These are phyloP conservation scores for Malus hybrid DNA, from an alignment of 331 rosid genomes.

Conservation along the genomic window DNA sequence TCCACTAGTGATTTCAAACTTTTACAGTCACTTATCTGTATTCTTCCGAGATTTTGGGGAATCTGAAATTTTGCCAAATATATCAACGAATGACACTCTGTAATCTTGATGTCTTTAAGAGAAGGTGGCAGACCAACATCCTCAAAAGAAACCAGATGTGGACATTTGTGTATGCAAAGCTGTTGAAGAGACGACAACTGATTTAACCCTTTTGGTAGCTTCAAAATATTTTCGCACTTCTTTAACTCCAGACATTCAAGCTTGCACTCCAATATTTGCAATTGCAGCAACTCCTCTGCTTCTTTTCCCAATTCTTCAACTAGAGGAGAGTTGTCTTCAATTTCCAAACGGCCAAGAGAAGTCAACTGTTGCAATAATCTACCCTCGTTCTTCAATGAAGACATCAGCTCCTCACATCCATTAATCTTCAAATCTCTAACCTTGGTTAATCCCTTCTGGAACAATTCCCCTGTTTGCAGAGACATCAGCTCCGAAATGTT, in stretches of 20 bases:
- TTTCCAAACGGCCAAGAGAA: neutral
- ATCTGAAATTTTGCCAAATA: constrained; percentile 1
- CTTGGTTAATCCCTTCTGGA: too few species aligned
- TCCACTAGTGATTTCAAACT: constrained; percentile 7
- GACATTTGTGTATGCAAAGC: neutral
- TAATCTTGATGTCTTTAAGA: neutral
- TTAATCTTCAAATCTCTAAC: too few species aligned
- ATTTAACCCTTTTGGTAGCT: neutral
- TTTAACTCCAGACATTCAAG: neutral
- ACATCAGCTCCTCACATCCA: too few species aligned
- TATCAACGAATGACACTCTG: neutral
- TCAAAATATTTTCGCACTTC: neutral
- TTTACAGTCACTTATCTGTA: neutral
- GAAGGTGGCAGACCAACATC: constrained; percentile 3
- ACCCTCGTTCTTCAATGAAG: neutral
- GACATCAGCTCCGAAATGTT: too few species aligned
- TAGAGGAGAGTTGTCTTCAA: neutral
- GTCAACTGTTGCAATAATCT: neutral
- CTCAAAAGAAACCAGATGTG: constrained; percentile 8
- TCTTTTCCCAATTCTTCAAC: neutral
- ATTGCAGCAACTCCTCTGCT: neutral
- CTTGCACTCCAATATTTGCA: neutral
- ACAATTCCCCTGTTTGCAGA: too few species aligned
- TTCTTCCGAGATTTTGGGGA: constrained; percentile 6
- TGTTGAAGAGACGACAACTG: neutral